Base-by-base conservation (phyloP, 2,329 filamentous ascomycete genomes). In the Curvularia lunata region DNA sequence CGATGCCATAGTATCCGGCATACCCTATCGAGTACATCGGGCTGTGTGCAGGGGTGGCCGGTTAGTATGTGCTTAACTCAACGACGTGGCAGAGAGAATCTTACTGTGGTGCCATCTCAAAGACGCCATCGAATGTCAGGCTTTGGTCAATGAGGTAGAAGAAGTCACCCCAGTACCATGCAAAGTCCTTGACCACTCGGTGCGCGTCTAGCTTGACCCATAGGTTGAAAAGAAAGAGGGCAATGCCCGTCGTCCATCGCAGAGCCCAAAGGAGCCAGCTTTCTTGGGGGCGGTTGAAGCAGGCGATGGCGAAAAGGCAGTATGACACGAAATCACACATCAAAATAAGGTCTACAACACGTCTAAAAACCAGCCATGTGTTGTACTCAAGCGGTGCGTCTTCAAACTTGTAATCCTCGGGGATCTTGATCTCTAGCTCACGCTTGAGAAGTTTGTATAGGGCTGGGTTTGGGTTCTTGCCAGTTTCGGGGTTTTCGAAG, bases 81-180 rank as follows among this genome's bases (percentile, higher is more conserved):
- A 52, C 32, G 30, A 25, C 38, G 21, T 25, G 27, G 37, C 10
- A 51, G 46, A 41, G 30, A 43, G 25, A 30, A 30, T 63, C 60
- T 63, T 58, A 63, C 58, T 66, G 95, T 30, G 95, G 95, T 19
- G 95, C 95, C 89, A 99, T 96, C 80, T 99, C 95, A 75, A 98
- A 99, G 62, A 99, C 95, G 55, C 95, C 95, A 74, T 99, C 95
- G 77, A 99, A 99, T 48, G 93, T 98, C 75, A 99, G 83, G 74
- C 97, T 92, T 80, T 98, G 93, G 78, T 99, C 95, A 76, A 99
- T 91, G 72, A 99, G 88, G 79, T 92, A 99, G 83, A 98, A 99
- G 80, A 98, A 98, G 78, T 99, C 95, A 61, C 95, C 95, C 95
- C 95, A 99, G 79, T 98, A 99, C 95, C 95, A 99, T 27, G 95